Base-by-base conservation (phyloP, 768 basidiomycete species). In the Suillus bovinus region DNA sequence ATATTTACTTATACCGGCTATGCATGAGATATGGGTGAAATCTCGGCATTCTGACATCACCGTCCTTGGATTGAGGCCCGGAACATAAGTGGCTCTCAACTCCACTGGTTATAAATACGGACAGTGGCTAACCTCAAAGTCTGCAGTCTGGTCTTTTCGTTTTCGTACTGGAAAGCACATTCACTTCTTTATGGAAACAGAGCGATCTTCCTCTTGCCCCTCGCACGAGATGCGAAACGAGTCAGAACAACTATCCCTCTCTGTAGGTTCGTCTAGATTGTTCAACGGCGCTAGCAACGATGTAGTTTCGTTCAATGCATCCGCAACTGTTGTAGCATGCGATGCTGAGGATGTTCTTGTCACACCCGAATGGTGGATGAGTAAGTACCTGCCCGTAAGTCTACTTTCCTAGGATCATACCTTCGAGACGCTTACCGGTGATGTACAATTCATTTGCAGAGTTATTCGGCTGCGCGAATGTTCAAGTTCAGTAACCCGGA, bases 321-420 rank as follows among this genome's bases (percentile, higher is more conserved):
- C 50, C 5, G 29, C 29, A 33, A 52, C 17, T 20, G 13, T 33
- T 11, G 31, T 52, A 33, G 20, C 29, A 52, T n/a, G 20, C 11
- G 31, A 60, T 53, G 52, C 47, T 8, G 59, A 60, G 49, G 38
- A 60, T 27, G 50, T 60, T 39, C 42, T 34, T 33, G 33, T 31
- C 11, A 24, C 38, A 39, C 55, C 59, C 11, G 34, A 60, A 27
- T 60, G 59, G 59, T 60, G 59, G 59, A 36, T 60, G 50, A 60
- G 59, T 38, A 60, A 60, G 29, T 60, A 59, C 17, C 10, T 60
- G 20, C 59, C 59, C 8, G 59, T 60, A 59, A n/a, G 59, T 60
- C 22, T 31, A 59, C 22, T 31, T 33, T 20, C 6, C 11, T n/a
- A 11, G 20, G 29, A n/a, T n/a, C 31, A 3, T 52, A 33, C 5